Percentiles rank a stretch among this genome's conserved stretches.
phyloP scores from a whole-genome alignment of 768 basidiomycete species.

The Dioszegia hungarica region DNA sequence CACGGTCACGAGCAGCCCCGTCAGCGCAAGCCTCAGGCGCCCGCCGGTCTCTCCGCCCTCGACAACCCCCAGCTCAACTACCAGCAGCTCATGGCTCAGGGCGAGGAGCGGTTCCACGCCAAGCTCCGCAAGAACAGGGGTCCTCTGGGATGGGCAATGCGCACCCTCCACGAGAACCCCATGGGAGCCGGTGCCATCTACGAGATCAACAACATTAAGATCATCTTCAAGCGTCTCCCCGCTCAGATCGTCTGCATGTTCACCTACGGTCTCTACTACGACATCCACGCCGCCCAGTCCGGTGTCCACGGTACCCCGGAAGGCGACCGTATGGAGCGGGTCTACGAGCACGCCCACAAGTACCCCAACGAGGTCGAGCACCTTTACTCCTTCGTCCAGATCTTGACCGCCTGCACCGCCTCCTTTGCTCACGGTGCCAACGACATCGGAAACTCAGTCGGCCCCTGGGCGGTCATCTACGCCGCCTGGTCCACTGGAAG shows the following conservation, averaged over 20 bases:
- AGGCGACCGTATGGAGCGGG: constrained; percentile 42
- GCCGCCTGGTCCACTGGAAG: constrained; percentile 47
- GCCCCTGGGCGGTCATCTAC: constrained; percentile 51
- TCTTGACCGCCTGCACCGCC: constrained; percentile 51
- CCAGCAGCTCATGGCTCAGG: constrained; percentile 19
- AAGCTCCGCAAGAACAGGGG: constrained; percentile 38
- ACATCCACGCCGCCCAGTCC: constrained; percentile 44
- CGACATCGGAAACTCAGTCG: constrained; percentile 50
- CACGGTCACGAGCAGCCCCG: not conserved
- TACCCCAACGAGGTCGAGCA: constrained; percentile 53
- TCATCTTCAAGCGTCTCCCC: constrained; percentile 26
- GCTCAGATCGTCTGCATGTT: constrained; percentile 24
- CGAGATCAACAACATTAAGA: constrained; percentile 40
- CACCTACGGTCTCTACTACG: constrained; percentile 33
- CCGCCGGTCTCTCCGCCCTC: not conserved
- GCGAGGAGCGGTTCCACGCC: constrained; percentile 34
- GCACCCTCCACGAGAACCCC: constrained; percentile 49
- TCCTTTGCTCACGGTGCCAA: constrained; percentile 54
- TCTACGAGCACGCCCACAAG: constrained; percentile 47
- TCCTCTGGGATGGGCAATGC: constrained; percentile 46
- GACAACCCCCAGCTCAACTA: constrained; percentile 14
- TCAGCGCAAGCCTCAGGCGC: not conserved
- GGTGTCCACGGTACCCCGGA: constrained; percentile 46
- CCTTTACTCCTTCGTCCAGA: constrained; percentile 52
- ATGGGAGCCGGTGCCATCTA: constrained; percentile 40